A percentile compares a stretch with the other conserved stretches of the same genome.
Evolutionary conservation across 495 filamentous ascomycete genomes (phyloP).

Genomic region (Bacidia gigantensis): DNA sequence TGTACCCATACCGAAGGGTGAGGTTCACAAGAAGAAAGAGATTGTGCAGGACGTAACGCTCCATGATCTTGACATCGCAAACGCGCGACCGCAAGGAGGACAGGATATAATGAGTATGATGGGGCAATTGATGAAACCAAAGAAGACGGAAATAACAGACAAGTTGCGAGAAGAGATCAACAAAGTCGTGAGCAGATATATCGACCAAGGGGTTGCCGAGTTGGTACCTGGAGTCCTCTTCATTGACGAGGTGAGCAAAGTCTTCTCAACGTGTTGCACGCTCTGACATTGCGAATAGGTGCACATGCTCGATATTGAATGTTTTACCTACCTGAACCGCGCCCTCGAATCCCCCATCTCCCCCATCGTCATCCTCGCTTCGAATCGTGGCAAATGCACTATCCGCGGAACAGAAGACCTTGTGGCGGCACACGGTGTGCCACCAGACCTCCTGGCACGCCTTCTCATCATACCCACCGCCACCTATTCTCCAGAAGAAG

Average conservation of each 20-base stretch:
- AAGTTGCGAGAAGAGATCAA: constrained; percentile 93
- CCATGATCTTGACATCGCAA: constrained; percentile 92
- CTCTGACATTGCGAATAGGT: constrained; percentile 38
- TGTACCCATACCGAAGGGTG: constrained; percentile 94
- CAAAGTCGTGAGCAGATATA: constrained; percentile 96
- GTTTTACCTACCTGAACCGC: constrained; percentile 97
- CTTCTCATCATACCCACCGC: constrained; percentile 91
- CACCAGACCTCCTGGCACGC: constrained; percentile 79
- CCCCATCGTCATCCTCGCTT: constrained; percentile 92
- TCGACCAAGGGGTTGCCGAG: constrained; percentile 95
- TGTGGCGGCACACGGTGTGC: constrained; percentile 80
- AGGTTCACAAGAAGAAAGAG: constrained; percentile 99
- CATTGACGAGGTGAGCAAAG: constrained; percentile 75
- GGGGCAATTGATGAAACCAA: constrained; percentile 97
- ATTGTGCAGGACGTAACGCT: constrained; percentile 98
- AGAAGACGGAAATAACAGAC: constrained; percentile 97
- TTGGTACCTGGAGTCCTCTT: constrained; percentile 93
- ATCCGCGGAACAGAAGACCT: constrained; percentile 78
- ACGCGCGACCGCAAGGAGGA: constrained; percentile 83
- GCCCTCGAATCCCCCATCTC: constrained; percentile 86
- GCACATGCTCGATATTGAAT: constrained; percentile 98
- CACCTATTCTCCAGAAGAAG: constrained; percentile 70
- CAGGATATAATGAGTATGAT: constrained; percentile 99
- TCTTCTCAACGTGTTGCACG: not conserved
- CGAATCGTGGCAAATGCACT: constrained; percentile 81